These are phyloP conservation scores for Solanum bulbocastanum DNA, from an alignment of 257 asterid species.

Conservation along the genomic window DNA sequence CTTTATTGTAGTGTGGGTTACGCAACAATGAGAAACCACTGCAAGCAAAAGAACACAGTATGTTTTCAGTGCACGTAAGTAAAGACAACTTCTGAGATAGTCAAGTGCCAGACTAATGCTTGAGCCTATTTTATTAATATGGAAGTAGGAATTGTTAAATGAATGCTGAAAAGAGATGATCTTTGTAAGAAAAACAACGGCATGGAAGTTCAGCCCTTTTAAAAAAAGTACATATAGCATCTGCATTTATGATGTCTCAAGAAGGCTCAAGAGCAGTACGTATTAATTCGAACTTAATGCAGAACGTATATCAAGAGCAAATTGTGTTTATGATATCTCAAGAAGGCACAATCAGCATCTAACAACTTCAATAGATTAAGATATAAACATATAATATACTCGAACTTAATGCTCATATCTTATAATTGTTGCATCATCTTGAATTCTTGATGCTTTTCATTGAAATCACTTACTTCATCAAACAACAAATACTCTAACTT, in stretches of 20 bases:
- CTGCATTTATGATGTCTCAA: neutral
- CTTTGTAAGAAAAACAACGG: neutral
- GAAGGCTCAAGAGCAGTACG: neutral
- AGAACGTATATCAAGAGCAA: neutral
- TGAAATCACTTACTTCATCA: neutral
- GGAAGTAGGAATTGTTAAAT: neutral
- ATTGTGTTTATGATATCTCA: neutral
- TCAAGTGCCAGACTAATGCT: neutral
- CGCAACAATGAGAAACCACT: conserved; percentile 98
- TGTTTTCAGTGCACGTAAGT: neutral
- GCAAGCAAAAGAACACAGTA: conserved; percentile 5
- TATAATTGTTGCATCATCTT: neutral
- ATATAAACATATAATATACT: neutral
- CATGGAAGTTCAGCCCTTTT: neutral
- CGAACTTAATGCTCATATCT: neutral
- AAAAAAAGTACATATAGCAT: neutral
- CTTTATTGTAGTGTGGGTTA: conserved; percentile 95
- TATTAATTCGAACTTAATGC: neutral
- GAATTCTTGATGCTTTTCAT: neutral
- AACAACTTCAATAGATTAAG: neutral
- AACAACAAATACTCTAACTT: neutral
- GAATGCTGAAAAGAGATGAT: neutral
- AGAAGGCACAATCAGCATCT: neutral
- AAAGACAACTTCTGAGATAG: neutral
- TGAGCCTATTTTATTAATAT: neutral